Evolutionary conservation across 1,284 basidiomycete genomes (phyloP).

Genomic region (Cerrena zonata): DNA sequence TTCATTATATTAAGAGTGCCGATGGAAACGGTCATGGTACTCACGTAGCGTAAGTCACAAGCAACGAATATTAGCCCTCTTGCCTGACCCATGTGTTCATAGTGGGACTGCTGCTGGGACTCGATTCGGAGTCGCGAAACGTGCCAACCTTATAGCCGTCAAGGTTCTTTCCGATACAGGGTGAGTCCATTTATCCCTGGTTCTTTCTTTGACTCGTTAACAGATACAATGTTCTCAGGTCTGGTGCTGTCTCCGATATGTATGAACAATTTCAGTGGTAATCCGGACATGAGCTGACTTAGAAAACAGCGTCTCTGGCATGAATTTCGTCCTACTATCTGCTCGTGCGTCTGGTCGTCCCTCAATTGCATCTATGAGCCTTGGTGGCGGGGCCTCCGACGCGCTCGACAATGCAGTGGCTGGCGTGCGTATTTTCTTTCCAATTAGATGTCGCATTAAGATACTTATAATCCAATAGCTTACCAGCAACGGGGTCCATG

Average conservation of each 20-base stretch:
- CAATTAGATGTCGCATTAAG: no score
- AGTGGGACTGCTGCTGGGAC: constrained; percentile 47
- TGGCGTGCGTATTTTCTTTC: constrained; percentile 16
- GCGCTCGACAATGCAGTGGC: constrained; percentile 61
- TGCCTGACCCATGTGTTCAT: constrained; percentile 29
- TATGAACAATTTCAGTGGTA: constrained; percentile 6
- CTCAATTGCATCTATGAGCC: constrained; percentile 68
- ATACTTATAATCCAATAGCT: no score
- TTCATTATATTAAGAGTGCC: no score
- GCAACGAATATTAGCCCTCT: not conserved
- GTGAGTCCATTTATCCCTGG: no score
- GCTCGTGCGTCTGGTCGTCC: constrained; percentile 46
- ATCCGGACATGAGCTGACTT: not conserved
- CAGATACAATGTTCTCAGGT: no score
- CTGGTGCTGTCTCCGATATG: constrained; percentile 23
- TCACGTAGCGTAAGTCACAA: constrained; percentile 31
- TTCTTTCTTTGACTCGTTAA: no score
- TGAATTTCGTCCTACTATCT: constrained; percentile 36
- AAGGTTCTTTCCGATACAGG: constrained; percentile 67
- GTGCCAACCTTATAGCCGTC: constrained; percentile 62
- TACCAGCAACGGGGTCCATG: no score
- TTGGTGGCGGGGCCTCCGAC: constrained; percentile 60
- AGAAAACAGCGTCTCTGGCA: constrained; percentile 44
- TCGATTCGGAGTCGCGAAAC: constrained; percentile 68
- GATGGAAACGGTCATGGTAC: constrained; percentile 57